Percentiles rank a stretch among this genome's conserved stretches.
Evolutionary conservation across 306 rosid genomes (phyloP).

Genomic region (Glycine latifolia): DNA sequence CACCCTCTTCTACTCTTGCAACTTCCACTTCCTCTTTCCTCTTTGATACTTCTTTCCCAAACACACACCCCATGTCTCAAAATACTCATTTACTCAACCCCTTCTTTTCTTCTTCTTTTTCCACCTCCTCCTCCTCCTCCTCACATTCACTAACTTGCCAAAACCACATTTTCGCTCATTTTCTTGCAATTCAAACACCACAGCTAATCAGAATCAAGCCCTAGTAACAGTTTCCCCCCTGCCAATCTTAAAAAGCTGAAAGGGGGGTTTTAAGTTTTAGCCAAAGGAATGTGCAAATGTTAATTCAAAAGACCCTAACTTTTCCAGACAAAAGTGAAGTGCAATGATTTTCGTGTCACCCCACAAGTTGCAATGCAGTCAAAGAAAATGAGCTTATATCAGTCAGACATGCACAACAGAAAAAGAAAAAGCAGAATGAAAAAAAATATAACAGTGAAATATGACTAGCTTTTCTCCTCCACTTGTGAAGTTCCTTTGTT

Average conservation of each 20-base stretch:
- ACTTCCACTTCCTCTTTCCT: constrained; percentile 48
- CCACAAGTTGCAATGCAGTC: constrained; percentile 69
- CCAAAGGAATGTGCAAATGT: constrained; percentile 46
- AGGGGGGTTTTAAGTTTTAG: constrained; percentile 37
- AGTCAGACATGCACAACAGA: constrained; percentile 27
- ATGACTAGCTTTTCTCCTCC: constrained; percentile 37
- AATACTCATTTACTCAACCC: constrained; percentile 58
- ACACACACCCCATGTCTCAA: constrained; percentile 82
- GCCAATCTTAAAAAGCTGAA: constrained; percentile 47
- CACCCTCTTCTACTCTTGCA: constrained; percentile 45
- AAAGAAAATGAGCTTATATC: constrained; percentile 51
- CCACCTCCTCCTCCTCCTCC: background rate
- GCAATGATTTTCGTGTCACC: constrained; percentile 77
- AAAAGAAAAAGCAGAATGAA: background rate
- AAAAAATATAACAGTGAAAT: constrained; percentile 45
- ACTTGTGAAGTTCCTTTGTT: constrained; percentile 32
- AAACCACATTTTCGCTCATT: constrained; percentile 33
- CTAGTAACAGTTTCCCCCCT: constrained; percentile 47
- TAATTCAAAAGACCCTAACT: constrained; percentile 59
- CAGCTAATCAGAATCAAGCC: constrained; percentile 45
- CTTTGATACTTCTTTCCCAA: constrained; percentile 61
- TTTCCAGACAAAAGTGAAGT: constrained; percentile 76
- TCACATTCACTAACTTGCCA: constrained; percentile 45
- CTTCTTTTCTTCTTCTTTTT: background rate
- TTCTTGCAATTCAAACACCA: constrained; percentile 40